phyloP scores from a whole-genome alignment of 495 filamentous ascomycete genomes.

The Tuber aestivum region DNA sequence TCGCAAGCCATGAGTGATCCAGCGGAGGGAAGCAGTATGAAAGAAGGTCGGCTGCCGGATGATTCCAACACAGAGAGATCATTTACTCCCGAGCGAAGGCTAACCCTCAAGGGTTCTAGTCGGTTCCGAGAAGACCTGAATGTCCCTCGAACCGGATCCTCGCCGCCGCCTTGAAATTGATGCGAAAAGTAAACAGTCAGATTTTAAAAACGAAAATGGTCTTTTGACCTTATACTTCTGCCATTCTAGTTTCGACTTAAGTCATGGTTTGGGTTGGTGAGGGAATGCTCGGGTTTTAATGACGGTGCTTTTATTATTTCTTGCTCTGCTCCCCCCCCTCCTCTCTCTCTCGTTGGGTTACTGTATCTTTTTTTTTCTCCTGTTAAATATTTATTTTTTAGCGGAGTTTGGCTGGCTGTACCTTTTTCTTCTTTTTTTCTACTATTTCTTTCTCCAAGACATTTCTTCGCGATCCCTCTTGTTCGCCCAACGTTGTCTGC shows the following conservation, averaged over 20 bases:
- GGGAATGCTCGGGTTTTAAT: slow-evolving; percentile 33
- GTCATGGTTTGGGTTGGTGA: slow-evolving; percentile 29
- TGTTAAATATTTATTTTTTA: slow-evolving; percentile 38
- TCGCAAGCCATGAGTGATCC: slow-evolving; percentile 18
- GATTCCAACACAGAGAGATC: slow-evolving; percentile 13
- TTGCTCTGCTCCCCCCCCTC: too few species aligned
- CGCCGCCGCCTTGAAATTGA: slow-evolving; percentile 22
- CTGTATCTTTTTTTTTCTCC: slow-evolving; percentile 17
- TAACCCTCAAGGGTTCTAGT: slow-evolving; percentile 36
- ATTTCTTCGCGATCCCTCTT: not conserved
- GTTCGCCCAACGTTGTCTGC: not conserved
- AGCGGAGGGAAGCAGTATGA: slow-evolving; percentile 10
- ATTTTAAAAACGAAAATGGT: not conserved
- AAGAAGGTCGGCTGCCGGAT: slow-evolving; percentile 24
- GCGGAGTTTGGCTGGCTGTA: slow-evolving; percentile 36
- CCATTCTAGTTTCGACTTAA: slow-evolving; percentile 19
- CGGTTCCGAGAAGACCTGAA: slow-evolving; percentile 39
- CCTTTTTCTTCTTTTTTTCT: not conserved
- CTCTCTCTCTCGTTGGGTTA: not conserved
- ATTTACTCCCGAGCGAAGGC: slow-evolving; percentile 32
- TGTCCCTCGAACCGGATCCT: slow-evolving; percentile 29
- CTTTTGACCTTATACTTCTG: slow-evolving; percentile 6
- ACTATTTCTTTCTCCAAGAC: not conserved
- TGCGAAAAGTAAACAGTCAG: not conserved
- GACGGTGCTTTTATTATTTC: slow-evolving; percentile 21